These are phyloP conservation scores for Paecilomyces fulvus DNA, from an alignment of 2,329 filamentous ascomycete species.

Conservation along the genomic window DNA sequence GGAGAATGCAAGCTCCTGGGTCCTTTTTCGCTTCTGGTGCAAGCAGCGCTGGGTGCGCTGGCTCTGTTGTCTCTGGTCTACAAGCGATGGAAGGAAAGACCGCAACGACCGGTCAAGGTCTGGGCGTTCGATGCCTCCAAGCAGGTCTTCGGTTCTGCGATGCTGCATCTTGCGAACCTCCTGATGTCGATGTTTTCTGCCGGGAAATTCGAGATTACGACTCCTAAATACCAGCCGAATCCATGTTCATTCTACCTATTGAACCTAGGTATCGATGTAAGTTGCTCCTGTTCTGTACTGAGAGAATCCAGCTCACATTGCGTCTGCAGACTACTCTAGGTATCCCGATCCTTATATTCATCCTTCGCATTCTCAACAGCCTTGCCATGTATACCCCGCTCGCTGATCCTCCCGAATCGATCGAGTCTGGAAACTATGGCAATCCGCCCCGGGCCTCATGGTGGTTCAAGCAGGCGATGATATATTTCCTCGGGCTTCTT, in stretches of 20 bases:
- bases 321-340: constrained; percentile 73
- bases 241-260: constrained; percentile 95
- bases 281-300: constrained; percentile 29
- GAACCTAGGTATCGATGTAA: constrained; percentile 90
- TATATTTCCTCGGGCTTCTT: constrained; percentile 91
- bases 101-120: constrained; percentile 86
- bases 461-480: constrained; percentile 95
- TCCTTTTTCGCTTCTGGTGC: constrained; percentile 82
- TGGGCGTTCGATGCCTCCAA: constrained; percentile 98
- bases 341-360: constrained; percentile 86
- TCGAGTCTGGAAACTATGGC: constrained; percentile 88
- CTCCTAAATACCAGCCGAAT: constrained; percentile 60
- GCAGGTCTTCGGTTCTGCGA: constrained; percentile 86
- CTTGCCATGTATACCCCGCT: constrained; percentile 67
- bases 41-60: constrained; percentile 73
- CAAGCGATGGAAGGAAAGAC: constrained; percentile 86
- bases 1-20: constrained; percentile 84
- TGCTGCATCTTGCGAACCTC: constrained; percentile 87
- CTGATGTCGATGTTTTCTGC: constrained; percentile 95
- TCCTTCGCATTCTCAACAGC: constrained; percentile 69
- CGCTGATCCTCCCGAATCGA: constrained; percentile 74
- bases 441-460: constrained; percentile 69
- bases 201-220: constrained; percentile 55
- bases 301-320: constrained; percentile 3
- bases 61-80: constrained; percentile 81